A percentile compares a stretch with the other conserved stretches of the same genome.
Conservation (phyloP, 345 rosid genomes). For the Erucastrum elatum region DNA sequence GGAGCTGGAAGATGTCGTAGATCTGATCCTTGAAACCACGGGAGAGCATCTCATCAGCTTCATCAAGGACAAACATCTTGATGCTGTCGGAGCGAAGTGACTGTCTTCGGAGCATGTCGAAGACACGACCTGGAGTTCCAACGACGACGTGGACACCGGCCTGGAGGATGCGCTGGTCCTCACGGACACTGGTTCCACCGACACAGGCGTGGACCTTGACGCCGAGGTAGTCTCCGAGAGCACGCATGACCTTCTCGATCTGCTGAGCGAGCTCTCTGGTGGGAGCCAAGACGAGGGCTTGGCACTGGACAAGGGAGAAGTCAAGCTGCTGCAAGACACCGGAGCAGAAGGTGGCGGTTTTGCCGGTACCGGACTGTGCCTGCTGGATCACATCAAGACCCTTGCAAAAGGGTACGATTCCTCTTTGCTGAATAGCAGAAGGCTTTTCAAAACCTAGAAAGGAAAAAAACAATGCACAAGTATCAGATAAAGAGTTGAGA, state of each 20-base stretch:
- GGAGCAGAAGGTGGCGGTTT: constrained; percentile 82
- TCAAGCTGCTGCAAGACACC: constrained; percentile 77
- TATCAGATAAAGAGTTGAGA: not conserved
- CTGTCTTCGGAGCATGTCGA: constrained; percentile 31
- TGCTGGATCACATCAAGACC: too few species aligned
- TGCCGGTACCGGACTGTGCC: constrained; percentile 72
- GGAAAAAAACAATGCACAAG: not conserved
- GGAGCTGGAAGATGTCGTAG: not conserved
- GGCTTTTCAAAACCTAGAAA: constrained; percentile 75
- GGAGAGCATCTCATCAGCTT: not conserved
- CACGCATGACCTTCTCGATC: too few species aligned
- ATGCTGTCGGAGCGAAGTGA: not conserved
- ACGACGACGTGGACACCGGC: constrained; percentile 83
- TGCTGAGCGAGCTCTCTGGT: too few species aligned
- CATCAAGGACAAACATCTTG: not conserved
- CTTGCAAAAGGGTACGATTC: too few species aligned
- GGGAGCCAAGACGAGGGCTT: too few species aligned
- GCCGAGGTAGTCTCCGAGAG: too few species aligned
- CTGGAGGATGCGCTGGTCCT: constrained; percentile 46
- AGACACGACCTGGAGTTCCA: constrained; percentile 59
- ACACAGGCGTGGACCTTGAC: too few species aligned
- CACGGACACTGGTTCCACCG: too few species aligned
- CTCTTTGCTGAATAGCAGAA: too few species aligned
- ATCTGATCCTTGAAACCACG: not conserved
- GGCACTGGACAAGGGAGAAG: constrained; percentile 19